Evolutionary conservation across 495 filamentous ascomycete genomes (phyloP), one percentile per base, ranked within the genome.

Genomic region (Durotheca rogersii): DNA sequence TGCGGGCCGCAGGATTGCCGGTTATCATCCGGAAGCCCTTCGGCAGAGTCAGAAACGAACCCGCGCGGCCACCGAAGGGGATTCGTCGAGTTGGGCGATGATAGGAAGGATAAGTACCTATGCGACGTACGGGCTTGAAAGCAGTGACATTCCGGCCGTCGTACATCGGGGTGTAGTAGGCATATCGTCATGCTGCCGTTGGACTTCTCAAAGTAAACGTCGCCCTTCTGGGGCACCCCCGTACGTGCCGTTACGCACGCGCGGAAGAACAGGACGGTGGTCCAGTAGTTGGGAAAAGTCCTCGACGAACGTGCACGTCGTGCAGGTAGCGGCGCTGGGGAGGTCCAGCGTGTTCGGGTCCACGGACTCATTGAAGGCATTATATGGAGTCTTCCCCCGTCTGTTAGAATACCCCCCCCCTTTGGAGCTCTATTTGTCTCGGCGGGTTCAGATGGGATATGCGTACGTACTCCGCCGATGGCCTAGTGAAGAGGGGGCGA

Each of bases 221-320:
- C 69, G 20, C 64, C 67, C 40, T 61, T 66, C 30, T 69, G 68
- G 6, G 41, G 62, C 60, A 2, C 63, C 57, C 38, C 56, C 58
- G 42, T 67, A 68, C 6, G 47, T 67, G 17, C 65, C 67, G 41
- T 70, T 70, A 1, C 56, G 56, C 2, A n/a, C n/a, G 67, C 63
- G 6, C 53, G 58, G 51, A 66, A 70, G 39, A 62, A 68, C 33
- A 68, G 41, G 9, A 61, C 53, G 0, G 66, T 64, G 0, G 66
- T 68, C 66, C 64, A 70, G 46, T 70, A 70, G 53, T 74, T 74
- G 30, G 66, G n/a, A 69, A 31, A 71, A 62, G 34, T 71, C 67
- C 23, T 71, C 67, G 16, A 53, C 55, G 21, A 71, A 69, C 0
- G 59, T 65, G 15, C 64, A 65, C 0, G 57, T 63, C 10, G 64